Conservation (phyloP, 1,284 basidiomycete species). For the Waitea zeae region DNA sequence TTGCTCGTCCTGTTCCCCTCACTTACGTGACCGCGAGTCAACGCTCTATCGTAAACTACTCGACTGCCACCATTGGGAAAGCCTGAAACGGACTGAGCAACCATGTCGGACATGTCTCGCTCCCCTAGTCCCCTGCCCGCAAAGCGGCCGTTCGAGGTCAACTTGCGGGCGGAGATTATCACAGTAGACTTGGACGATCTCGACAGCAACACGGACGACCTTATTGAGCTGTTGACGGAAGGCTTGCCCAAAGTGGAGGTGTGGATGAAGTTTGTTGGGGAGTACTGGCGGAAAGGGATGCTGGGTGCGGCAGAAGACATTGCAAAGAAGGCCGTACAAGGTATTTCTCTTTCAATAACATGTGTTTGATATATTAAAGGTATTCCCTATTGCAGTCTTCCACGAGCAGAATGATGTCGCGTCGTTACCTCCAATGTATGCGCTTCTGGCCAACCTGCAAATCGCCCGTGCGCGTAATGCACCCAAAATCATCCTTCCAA, state of each 20-base stretch:
- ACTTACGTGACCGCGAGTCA: too few relatives aligned
- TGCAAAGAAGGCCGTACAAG: slow-evolving; percentile 38
- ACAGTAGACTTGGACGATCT: slow-evolving; percentile 66
- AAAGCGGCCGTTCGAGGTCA: too few relatives aligned
- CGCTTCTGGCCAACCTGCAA: slow-evolving; percentile 70
- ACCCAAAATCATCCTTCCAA: slow-evolving; percentile 58
- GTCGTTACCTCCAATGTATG: slow-evolving; percentile 48
- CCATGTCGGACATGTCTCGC: too few relatives aligned
- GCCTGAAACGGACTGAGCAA: too few relatives aligned
- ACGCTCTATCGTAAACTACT: too few relatives aligned
- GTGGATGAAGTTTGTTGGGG: slow-evolving; percentile 62
- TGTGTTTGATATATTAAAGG: neutral
- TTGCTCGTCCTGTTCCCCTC: too few relatives aligned
- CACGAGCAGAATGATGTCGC: slow-evolving; percentile 26
- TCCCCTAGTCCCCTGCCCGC: too few relatives aligned
- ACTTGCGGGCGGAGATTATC: too few relatives aligned
- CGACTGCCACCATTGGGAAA: too few relatives aligned
- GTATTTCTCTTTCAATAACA: slow-evolving; percentile 27
- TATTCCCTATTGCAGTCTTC: slow-evolving; percentile 22
- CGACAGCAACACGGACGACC: slow-evolving; percentile 54
- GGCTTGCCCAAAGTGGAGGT: slow-evolving; percentile 51
- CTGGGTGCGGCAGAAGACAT: slow-evolving; percentile 56
- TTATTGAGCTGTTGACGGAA: slow-evolving; percentile 51
- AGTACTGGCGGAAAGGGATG: slow-evolving; percentile 59
- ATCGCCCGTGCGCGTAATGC: slow-evolving; percentile 64